A percentile compares a stretch with the other conserved stretches of the same genome.
These are phyloP conservation scores for Anaeramoeba ignava DNA, from an alignment of 78 protist genomes.

Conservation along the genomic window DNA sequence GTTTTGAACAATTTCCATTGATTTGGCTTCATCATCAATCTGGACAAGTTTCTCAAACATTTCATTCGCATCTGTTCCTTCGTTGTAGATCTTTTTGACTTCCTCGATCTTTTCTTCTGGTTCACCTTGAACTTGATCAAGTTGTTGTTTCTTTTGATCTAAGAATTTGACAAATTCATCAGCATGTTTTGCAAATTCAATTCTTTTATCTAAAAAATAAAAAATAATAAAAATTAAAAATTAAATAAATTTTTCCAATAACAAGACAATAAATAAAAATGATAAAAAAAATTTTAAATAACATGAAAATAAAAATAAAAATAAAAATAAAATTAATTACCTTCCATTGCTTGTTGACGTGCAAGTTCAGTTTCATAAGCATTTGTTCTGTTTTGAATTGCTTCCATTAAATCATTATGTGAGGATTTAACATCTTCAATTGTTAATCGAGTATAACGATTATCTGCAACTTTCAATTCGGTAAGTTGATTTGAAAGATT, in stretches of 20 bases:
- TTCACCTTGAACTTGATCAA: not conserved
- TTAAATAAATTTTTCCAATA: no score
- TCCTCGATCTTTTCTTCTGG: not conserved
- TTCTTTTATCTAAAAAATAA: constrained; percentile 1
- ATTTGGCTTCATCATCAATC: not conserved
- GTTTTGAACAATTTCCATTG: not conserved
- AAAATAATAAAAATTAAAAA: no score
- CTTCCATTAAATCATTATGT: not conserved
- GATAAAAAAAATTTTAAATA: no score
- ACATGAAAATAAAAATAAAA: no score
- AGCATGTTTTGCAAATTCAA: not conserved
- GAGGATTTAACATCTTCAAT: not conserved
- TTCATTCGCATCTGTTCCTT: not conserved
- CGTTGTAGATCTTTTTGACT: not conserved
- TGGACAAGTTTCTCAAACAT: not conserved
- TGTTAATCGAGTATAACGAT: not conserved
- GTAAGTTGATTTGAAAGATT: not conserved
- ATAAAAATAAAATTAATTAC: no score
- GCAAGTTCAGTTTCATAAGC: not conserved
- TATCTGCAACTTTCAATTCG: not conserved
- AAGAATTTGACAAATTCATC: not conserved
- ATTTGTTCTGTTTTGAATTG: not conserved
- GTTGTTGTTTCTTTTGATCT: not conserved
- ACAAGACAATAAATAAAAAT: no score
- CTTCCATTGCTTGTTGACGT: not conserved